Percentiles rank a stretch among this genome's conserved stretches.
Evolutionary conservation across 768 basidiomycete species (phyloP).

Genomic region (Panus rudis): DNA sequence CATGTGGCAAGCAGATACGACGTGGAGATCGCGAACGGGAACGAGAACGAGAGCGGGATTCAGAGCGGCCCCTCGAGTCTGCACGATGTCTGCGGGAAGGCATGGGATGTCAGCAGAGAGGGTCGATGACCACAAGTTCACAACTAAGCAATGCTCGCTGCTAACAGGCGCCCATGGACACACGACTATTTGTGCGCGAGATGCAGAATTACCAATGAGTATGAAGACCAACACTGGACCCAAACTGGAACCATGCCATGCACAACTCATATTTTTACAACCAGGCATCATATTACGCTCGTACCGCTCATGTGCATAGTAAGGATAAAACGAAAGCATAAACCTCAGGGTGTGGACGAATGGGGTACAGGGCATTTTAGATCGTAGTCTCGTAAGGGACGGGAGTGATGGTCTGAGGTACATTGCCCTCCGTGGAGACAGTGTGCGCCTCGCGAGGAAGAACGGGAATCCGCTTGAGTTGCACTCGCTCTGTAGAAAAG

Average conservation of each 20-base stretch:
- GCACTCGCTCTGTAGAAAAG: slow-evolving; percentile 57
- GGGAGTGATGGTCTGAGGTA: slow-evolving; percentile 89
- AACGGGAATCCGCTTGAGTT: slow-evolving; percentile 79
- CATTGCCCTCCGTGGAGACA: slow-evolving; percentile 68
- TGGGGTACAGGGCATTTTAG: slow-evolving; percentile 38
- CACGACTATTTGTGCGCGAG: too few species aligned
- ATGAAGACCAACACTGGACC: too few species aligned
- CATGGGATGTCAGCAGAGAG: slow-evolving; percentile 15
- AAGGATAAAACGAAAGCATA: slow-evolving; percentile 16
- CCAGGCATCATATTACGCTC: slow-evolving; percentile 12
- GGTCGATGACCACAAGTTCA: neutral
- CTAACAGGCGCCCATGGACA: too few species aligned
- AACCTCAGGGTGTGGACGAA: slow-evolving; percentile 1
- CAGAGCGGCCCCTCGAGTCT: slow-evolving; percentile 16
- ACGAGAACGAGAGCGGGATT: slow-evolving; percentile 14
- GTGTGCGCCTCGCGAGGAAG: slow-evolving; percentile 75
- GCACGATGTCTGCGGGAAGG: slow-evolving; percentile 22
- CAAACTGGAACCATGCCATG: too few species aligned
- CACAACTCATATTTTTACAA: too few species aligned
- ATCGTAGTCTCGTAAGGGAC: slow-evolving; percentile 96
- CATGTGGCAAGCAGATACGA: slow-evolving; percentile 45
- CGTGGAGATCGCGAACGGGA: slow-evolving; percentile 12
- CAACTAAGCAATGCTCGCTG: too few species aligned
- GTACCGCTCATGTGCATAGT: slow-evolving; percentile 19
- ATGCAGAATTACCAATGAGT: too few species aligned